These are phyloP conservation scores for Circinella umbellata DNA, from an alignment of 371 early-diverging fungal genomes.

Conservation along the genomic window DNA sequence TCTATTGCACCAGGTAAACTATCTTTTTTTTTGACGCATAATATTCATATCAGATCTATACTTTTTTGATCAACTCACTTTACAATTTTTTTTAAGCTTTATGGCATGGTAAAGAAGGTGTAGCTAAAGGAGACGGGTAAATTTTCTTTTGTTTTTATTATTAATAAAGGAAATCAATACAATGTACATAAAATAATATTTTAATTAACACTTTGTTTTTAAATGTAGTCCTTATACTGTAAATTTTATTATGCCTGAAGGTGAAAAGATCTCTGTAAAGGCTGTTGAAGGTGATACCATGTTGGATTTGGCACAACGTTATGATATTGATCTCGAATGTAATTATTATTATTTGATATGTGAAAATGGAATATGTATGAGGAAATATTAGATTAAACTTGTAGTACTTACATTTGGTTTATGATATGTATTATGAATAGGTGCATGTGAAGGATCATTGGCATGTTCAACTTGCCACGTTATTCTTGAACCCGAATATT, in stretches of 20 bases:
- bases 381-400: background rate
- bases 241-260: conserved; percentile 73
- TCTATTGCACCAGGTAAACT: conserved; percentile 32
- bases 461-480: conserved; percentile 99
- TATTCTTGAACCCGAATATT: conserved; percentile 86
- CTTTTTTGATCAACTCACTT: conserved; percentile 4
- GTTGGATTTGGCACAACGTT: conserved; percentile 94
- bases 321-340: conserved; percentile 98
- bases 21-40: background rate
- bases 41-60: background rate
- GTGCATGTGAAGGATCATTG: conserved; percentile 98
- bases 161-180: too few relatives aligned
- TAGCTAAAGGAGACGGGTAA: conserved; percentile 48
- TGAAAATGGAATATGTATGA: background rate
- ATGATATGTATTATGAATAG: conserved; percentile 34
- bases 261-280: conserved; percentile 75
- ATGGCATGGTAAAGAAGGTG: conserved; percentile 37
- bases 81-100: conserved; percentile 18
- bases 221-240: conserved; percentile 54
- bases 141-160: too few relatives aligned
- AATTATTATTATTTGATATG: conserved; percentile 1
- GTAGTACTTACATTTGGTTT: background rate
- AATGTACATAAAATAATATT: too few relatives aligned
- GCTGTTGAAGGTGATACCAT: conserved; percentile 89
- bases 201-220: background rate